Base-by-base conservation (phyloP, 2,329 filamentous ascomycete species). In the Fusarium sp. region DNA sequence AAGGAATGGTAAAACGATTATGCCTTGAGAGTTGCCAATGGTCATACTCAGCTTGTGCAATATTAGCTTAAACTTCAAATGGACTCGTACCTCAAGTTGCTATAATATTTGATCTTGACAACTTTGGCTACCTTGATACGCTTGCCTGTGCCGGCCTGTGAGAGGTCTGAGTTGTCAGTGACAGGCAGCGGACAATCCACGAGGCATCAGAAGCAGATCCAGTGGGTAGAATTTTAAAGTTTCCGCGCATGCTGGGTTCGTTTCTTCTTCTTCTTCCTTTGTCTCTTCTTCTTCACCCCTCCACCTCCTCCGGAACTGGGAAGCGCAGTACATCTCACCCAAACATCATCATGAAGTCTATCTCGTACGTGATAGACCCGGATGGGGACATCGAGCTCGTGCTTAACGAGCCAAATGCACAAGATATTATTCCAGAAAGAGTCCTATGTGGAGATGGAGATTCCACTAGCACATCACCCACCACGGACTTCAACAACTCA, bases 381-480 rank as follows among this genome's bases (percentile, higher is more conserved):
- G 45, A 10, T 0, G 45, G 60, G 0, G 63, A 65, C 8, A 4
- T 56, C 0, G 14, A 65, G 5, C 39, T 66, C 1, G 50, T 66
- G 1, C 5, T 66, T 8, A 50, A 46, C 3, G 5, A 64, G n/a
- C 56, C 56, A 0, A 59, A 53, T 22, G 15, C n/a, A 1, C 56
- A 39, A 8, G 0, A 14, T 3, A 35, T 35, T 17, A 3, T 46
- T 0, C 59, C 59, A 3, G 15, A 33, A 5, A 14, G 17, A 4
- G n/a, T 33, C 44, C 14, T 10, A 3, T 5, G 3, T 6, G 18
- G 3, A 29, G 2, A 29, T 3, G 0, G 0, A 29, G 9, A 2
- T 4, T 3, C 9, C 25, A 13, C 18, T 9, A 15, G 2, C 25
- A 0, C 3, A 13, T 12, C 5, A 10, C 7, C 4, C 8, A 20